Percentiles rank a stretch among this genome's conserved stretches.
Evolutionary conservation across 805 yeast species (phyloP).

Genomic region (Metschnikowia similis): DNA sequence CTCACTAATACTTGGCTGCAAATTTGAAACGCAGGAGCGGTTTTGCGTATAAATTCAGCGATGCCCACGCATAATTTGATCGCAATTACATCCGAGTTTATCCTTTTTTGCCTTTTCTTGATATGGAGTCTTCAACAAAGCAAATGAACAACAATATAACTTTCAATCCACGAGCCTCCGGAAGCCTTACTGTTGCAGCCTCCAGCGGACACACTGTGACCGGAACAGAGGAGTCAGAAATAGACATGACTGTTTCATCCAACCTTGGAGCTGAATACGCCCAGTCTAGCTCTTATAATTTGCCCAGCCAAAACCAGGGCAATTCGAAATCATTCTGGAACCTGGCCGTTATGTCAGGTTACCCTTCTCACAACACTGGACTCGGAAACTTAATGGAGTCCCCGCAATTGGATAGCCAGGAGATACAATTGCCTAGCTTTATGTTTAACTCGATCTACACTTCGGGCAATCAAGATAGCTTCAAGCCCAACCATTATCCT

Average conservation of each 20-base stretch:
- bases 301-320: not conserved
- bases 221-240: constrained; percentile 13
- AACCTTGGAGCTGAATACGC: not conserved
- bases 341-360: not conserved
- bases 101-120: not conserved
- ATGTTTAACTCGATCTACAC: constrained; percentile 11
- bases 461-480: not conserved
- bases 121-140: not conserved
- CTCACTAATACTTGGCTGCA: constrained; percentile 10
- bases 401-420: constrained; percentile 11
- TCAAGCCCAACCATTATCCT: not conserved
- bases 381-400: constrained; percentile 5
- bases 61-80: not conserved
- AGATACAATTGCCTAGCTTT: constrained; percentile 17
- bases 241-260: constrained; percentile 10
- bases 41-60: constrained; percentile 8
- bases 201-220: constrained; percentile 15
- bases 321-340: constrained; percentile 1
- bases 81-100: not conserved
- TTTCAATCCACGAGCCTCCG: constrained; percentile 15
- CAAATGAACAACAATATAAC: constrained; percentile 8
- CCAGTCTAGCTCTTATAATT: not conserved
- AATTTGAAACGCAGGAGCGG: constrained; percentile 9
- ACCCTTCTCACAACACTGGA: not conserved
- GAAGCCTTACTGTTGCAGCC: constrained; percentile 15